A percentile compares a stretch with the other conserved stretches of the same genome.
phyloP scores from a whole-genome alignment of 257 asterid genomes.

The Ilex aquifolium region DNA sequence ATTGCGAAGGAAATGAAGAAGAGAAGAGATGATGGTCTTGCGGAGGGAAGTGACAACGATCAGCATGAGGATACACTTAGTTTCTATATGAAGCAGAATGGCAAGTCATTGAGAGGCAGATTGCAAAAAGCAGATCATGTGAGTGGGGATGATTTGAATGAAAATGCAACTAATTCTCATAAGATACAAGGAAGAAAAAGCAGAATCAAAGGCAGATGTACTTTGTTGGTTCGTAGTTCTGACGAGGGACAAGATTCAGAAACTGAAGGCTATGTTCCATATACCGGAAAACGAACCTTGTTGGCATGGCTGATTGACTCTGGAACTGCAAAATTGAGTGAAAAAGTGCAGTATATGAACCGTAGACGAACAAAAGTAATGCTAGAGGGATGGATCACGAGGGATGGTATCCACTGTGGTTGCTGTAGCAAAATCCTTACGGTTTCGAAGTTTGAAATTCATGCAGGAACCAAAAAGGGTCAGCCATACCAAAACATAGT shows the following conservation, averaged over 20 bases:
- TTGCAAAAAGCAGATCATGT: background rate
- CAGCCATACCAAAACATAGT: slow-evolving; percentile 15
- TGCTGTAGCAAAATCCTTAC: slow-evolving; percentile 21
- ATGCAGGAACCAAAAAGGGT: slow-evolving; percentile 16
- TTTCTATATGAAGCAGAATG: slow-evolving; percentile 11
- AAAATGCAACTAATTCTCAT: background rate
- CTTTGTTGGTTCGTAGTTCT: slow-evolving; percentile 13
- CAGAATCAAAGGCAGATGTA: slow-evolving; percentile 11
- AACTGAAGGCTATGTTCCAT: slow-evolving; percentile 12
- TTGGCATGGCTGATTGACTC: slow-evolving; percentile 19
- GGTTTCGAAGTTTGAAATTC: slow-evolving; percentile 16
- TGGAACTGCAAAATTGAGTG: slow-evolving; percentile 3
- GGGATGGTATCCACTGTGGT: slow-evolving; percentile 17
- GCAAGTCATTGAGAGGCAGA: slow-evolving; percentile 2
- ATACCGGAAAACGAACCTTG: slow-evolving; percentile 13
- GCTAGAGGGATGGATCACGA: slow-evolving; percentile 20
- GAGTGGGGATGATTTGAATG: slow-evolving; percentile 1
- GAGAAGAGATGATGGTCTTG: slow-evolving; percentile 47
- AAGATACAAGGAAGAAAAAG: background rate
- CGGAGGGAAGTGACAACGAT: slow-evolving; percentile 23
- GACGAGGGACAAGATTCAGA: slow-evolving; percentile 6
- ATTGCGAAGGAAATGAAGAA: slow-evolving; percentile 75
- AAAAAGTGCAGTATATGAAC: slow-evolving; percentile 17
- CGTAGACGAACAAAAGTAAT: slow-evolving; percentile 6
- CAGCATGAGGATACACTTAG: slow-evolving; percentile 14